Base-by-base conservation (phyloP, 495 filamentous ascomycete species). In the Daldinia decipiens region DNA sequence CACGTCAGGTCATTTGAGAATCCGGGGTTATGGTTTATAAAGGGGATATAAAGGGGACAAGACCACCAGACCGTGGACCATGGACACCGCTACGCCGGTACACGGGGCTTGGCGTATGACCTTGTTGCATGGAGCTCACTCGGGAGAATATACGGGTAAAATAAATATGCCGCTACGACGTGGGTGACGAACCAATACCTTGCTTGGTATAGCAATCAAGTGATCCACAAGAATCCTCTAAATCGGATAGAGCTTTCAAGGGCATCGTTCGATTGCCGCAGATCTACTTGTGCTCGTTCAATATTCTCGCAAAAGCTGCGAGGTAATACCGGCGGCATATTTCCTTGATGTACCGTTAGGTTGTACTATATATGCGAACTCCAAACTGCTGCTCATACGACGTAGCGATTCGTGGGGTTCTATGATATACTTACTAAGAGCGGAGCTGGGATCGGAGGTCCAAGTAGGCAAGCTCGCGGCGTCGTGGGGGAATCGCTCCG, bases 61-160 rank as follows among this genome's bases (percentile, higher is more conserved):
- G 21, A 29, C 34, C 4, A 38, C 39, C 45, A 43, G 45, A 61
- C 60, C 64, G 40, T 69, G 12, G 54, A 39, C 65, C 56, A 68
- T 47, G 40, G 57, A 55, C 62, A 66, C 70, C 70, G 70, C 55
- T 68, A 40, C 60, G 61, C 56, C 59, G 70, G 70, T 65, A 69
- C 50, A 58, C 51, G 52, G 65, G 36, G 21, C 70, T 73, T 73
- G 70, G 70, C 70, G 45, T 36, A 52, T 69, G 65, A 62, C 61
- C 60, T 19, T 68, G 40, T 26, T 69, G 62, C 70, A 68, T 72
- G 65, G 40, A 68, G 43, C 43, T 67, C 70, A 29, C 55, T 68
- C 70, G 70, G 70, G 47, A 73, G 70, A 73, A 73, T 73, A 69
- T 68, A 62, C 70, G 70, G 70, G 47, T 73, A 73, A 73, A 73